phyloP scores from a whole-genome alignment of 2,329 filamentous ascomycete genomes.

The Exutisphaerella laricina region DNA sequence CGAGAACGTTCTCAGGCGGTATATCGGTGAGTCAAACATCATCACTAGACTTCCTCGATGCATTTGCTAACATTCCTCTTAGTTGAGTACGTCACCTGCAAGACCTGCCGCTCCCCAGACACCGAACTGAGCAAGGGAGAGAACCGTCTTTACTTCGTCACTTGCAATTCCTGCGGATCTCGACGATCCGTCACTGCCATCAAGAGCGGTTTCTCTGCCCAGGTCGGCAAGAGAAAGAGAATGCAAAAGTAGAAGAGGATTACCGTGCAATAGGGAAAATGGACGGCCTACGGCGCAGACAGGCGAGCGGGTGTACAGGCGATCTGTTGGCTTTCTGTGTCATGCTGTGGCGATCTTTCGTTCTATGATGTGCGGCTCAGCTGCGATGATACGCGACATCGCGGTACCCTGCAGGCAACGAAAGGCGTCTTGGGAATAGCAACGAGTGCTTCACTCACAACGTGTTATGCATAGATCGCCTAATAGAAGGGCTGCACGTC shows the following conservation, averaged over 20 bases:
- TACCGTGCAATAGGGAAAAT: background rate
- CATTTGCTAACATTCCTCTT: slow-evolving; percentile 23
- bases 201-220: slow-evolving; percentile 99
- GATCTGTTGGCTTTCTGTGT: too few species aligned
- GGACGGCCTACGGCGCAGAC: too few species aligned
- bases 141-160: slow-evolving; percentile 98
- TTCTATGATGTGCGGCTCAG: background rate
- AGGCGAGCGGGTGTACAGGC: too few species aligned
- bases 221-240: slow-evolving; percentile 98
- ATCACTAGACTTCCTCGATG: background rate
- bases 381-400: background rate
- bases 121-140: slow-evolving; percentile 98
- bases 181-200: slow-evolving; percentile 89
- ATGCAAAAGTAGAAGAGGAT: slow-evolving; percentile 45
- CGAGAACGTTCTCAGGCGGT: slow-evolving; percentile 92
- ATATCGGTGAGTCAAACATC: slow-evolving; percentile 65
- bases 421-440: slow-evolving; percentile 1
- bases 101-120: slow-evolving; percentile 91
- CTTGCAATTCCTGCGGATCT: slow-evolving; percentile 67
- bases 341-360: too few species aligned
- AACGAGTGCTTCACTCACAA: background rate
- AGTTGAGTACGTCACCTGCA: slow-evolving; percentile 98
- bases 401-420: background rate
- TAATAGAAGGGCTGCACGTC: background rate
- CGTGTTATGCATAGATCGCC: background rate